phyloP scores from a whole-genome alignment of 257 asterid species.

The Fraxinus cuspidata region DNA sequence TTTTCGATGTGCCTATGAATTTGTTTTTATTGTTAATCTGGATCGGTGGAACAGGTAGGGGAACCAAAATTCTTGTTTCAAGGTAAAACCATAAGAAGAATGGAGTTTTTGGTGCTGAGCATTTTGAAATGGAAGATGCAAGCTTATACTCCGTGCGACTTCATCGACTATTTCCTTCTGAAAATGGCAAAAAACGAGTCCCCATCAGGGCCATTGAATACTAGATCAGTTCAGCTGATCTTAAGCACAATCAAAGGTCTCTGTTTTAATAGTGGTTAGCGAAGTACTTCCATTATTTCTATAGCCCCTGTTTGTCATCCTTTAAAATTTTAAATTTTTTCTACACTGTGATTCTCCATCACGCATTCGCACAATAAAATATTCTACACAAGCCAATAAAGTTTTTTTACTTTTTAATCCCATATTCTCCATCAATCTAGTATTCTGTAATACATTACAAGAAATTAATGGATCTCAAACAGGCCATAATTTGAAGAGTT shows the following conservation, averaged over 20 bases:
- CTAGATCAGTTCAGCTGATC: constrained; percentile 54
- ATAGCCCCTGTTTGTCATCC: no score
- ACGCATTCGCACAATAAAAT: no score
- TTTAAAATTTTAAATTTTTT: no score
- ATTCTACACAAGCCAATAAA: no score
- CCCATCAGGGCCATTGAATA: constrained; percentile 34
- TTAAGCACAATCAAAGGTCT: constrained; percentile 59
- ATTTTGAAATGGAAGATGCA: constrained; percentile 69
- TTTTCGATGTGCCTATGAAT: background rate
- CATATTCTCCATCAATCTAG: no score
- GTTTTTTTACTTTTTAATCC: no score
- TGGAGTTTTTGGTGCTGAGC: constrained; percentile 72
- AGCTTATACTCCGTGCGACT: constrained; percentile 64
- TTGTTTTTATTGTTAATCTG: constrained; percentile 11
- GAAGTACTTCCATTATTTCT: background rate
- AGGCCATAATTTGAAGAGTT: background rate
- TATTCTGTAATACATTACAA: no score
- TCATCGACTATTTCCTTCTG: constrained; percentile 55
- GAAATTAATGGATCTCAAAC: no score
- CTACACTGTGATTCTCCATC: no score
- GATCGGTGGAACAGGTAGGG: constrained; percentile 52
- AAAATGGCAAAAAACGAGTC: constrained; percentile 35
- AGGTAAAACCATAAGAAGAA: constrained; percentile 57
- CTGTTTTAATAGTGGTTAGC: background rate
- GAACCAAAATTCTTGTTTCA: constrained; percentile 56